Evolutionary conservation across 179 eudicot species (phyloP).

Genomic region (Amaranthus tricolor): DNA sequence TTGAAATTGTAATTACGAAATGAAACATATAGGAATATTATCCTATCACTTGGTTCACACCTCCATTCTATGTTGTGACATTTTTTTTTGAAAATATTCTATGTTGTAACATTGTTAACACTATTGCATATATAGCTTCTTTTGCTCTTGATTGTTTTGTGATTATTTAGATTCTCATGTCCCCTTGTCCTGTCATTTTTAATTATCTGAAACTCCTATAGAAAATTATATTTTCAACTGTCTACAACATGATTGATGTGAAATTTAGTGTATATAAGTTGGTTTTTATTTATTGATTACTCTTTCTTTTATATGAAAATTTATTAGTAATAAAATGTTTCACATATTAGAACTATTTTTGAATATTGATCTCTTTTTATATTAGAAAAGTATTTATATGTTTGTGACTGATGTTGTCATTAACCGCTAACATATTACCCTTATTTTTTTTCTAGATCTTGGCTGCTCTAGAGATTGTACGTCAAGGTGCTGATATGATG

Average conservation of each 20-base stretch:
- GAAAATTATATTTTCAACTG: background rate
- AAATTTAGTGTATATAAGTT: background rate
- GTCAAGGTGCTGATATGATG: slow-evolving; percentile 99
- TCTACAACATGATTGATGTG: background rate
- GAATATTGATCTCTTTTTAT: background rate
- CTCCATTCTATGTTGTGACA: background rate
- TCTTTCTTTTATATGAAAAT: background rate
- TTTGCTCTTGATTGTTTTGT: background rate
- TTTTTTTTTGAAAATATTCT: too few species aligned
- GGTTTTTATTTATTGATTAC: background rate
- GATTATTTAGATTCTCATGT: background rate
- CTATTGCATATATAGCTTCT: background rate
- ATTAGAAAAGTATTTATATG: background rate
- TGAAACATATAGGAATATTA: background rate
- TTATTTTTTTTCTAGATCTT: slow-evolving; percentile 55
- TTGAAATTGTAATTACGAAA: background rate
- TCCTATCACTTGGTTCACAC: background rate
- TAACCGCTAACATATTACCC: background rate
- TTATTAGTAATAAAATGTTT: background rate
- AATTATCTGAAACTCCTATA: background rate
- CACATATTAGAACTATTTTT: background rate
- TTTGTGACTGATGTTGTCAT: background rate
- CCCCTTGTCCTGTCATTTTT: background rate
- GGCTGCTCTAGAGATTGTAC: slow-evolving; percentile 95
- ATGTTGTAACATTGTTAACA: background rate